Evolutionary conservation across 371 early-diverging fungal species (phyloP).

Genomic region (Mucor sp.): DNA sequence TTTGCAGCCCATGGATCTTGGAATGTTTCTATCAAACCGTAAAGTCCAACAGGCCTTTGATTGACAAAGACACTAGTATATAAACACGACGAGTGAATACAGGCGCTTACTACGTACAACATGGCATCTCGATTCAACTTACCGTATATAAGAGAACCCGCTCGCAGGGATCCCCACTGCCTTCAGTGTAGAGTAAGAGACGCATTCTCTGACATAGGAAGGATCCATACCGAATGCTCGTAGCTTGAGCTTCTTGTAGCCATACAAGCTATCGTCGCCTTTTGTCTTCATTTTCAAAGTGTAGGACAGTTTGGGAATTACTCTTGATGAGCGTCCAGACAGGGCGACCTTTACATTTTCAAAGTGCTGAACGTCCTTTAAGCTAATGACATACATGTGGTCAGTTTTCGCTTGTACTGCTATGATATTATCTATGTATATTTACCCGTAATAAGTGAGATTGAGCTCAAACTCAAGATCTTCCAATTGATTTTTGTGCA

Average conservation of each 20-base stretch:
- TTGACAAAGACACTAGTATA: constrained; percentile 36
- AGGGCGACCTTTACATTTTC: constrained; percentile 22
- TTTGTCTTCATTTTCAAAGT: constrained; percentile 18
- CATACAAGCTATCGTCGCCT: constrained; percentile 23
- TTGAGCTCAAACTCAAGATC: constrained; percentile 4
- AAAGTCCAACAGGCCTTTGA: constrained; percentile 31
- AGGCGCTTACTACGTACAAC: background rate
- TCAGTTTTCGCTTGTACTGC: background rate
- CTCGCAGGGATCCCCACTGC: constrained; percentile 48
- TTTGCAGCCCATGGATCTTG: constrained; percentile 39
- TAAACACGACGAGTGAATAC: too few species aligned
- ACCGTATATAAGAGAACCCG: constrained; percentile 45
- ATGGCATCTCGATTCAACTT: background rate
- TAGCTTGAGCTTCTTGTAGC: constrained; percentile 50
- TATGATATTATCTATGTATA: too few species aligned
- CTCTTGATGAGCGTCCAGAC: constrained; percentile 30
- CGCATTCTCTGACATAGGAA: constrained; percentile 45
- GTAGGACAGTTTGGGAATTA: constrained; percentile 26
- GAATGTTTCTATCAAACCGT: constrained; percentile 35
- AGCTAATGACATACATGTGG: constrained; percentile 3
- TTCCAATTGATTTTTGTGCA: constrained; percentile 6
- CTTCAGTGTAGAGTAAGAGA: constrained; percentile 41
- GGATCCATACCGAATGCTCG: constrained; percentile 49
- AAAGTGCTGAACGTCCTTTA: constrained; percentile 11
- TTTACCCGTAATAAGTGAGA: constrained; percentile 1